Evolutionary conservation across 257 asterid species (phyloP), one percentile per base, ranked within the genome.

Genomic region (Solanum piurae): DNA sequence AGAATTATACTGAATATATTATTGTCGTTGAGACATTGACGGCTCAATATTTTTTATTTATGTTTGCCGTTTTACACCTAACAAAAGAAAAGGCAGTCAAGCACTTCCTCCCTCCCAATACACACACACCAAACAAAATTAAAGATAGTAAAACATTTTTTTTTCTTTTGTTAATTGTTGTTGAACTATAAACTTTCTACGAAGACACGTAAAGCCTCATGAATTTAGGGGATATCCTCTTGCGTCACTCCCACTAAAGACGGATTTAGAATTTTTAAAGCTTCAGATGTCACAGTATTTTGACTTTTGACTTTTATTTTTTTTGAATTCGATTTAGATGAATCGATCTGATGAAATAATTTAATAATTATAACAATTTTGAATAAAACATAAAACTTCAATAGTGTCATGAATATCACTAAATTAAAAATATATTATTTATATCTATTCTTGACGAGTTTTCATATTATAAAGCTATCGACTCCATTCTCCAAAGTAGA

Each of bases 251-350:
- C 10, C 36, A 27, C 36, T 9, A 21, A 9, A 3, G 14, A 3
- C 29, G 29, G 14, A 60, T 60, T 23, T 9, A 60, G 13, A 1
- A 60, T 60, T 23, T 23, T 0, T 2, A 13, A 60, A 6, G 13
- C 5, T 21, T 23, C 0, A 9, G 4, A 9, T 60, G 0, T 60
- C 5, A 60, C 6, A 9, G 0, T 58, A 58, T 58, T 58, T 58
- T 58, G 1, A 58, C 1, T 9, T 58, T 58, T 23, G 0, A 8
- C 0, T 0, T 58, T 21, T 1, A 21, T 23, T 23, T 4, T 23
- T 60, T 60, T 23, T 60, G 6, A 60, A 9, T 58, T 58, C 2
- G 2, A 0, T 55, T 55, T 21, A 20, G 0, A 60, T 9, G 11
- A 60, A 0, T 60, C 69, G 13, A 60, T 23, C 69, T 4, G 9